Base-by-base conservation (phyloP, 192 early-diverging fungal species). In the Borealophlyctis nickersoniae region DNA sequence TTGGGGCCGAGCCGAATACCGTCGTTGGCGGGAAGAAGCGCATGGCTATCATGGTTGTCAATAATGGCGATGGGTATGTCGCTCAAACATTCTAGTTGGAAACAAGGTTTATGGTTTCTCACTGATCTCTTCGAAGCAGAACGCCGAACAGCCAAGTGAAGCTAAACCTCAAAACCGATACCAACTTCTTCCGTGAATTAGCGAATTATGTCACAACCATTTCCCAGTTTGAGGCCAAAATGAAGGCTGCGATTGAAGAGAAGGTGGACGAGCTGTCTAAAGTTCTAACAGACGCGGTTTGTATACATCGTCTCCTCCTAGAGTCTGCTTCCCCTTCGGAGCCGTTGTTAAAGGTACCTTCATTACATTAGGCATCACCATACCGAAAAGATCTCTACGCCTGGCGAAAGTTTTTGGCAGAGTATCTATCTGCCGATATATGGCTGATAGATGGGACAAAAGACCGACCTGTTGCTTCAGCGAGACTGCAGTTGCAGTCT, bases 301-400 rank as follows among this genome's bases (percentile, higher is more conserved):
- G n/a, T n/a, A n/a, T n/a, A n/a, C n/a, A n/a, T n/a, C n/a, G n/a
- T n/a, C n/a, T n/a, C n/a, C n/a, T n/a, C n/a, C n/a, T n/a, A n/a
- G n/a, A n/a, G n/a, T n/a, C n/a, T n/a, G n/a, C n/a, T n/a, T n/a
- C n/a, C n/a, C n/a, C n/a, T n/a, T n/a, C n/a, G n/a, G n/a, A n/a
- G n/a, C n/a, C n/a, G n/a, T n/a, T n/a, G n/a, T n/a, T n/a, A n/a
- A n/a, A n/a, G n/a, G n/a, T n/a, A n/a, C n/a, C n/a, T n/a, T n/a
- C n/a, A n/a, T n/a, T n/a, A n/a, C n/a, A n/a, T n/a, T n/a, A n/a
- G n/a, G 70, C 88, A 2, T 88, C 91, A 0, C 89, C 89, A 1
- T 81, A 83, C 48, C 88, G 87, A 62, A 85, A 87, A 49, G 89
- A 92, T 65, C 82, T 90, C 60, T 86, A 90, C 59, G 70, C 75